Evolutionary conservation across 2,329 filamentous ascomycete species (phyloP), one percentile per base, ranked within the genome.

Genomic region (Phaeophleospora eucalypticola): DNA sequence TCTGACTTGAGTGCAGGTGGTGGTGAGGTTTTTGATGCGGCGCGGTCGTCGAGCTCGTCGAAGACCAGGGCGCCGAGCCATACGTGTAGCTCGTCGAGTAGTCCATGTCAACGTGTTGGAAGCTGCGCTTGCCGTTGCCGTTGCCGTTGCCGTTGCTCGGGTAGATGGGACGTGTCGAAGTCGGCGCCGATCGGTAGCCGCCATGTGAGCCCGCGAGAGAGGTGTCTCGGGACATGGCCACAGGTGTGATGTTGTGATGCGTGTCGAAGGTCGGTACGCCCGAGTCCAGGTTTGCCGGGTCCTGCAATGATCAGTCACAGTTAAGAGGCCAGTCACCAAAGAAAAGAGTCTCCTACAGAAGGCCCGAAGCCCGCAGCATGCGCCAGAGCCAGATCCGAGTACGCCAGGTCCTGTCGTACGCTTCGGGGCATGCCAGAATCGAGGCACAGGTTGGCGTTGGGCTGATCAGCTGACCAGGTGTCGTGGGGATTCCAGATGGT

Each of bases 41-140:
- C 24, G 24, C 37, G 14, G 62, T 60, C 52, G 68, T 67, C 46
- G 74, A 18, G 43, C 36, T 42, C 14, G 38, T 46, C 44, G 52
- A 36, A 36, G 42, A 46, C 43, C 44, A 54, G 16, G 52, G 45
- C 43, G 49, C 49, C 43, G 52, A 45, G 53, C 53, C 48, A 52
- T 59, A 56, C n/a, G 54, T 54, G 52, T 54, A 54, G 48, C 43
- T 58, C 15, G 50, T 43, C 36, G 56, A 56, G 43, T 45, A 45
- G 35, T 43, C 48, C 52, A 58, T 58, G 51, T 59, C 54, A 48
- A 55, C 32, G 8, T 57, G 48, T 27, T 53, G 49, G 32, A 52
- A 46, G 32, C 49, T 42, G 39, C 59, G 57, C 48, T 61, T 61
- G 49, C 54, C 53, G 41, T 49, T 53, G 63, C 56, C 44, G 34